These are phyloP conservation scores for Reutealis trisperma DNA, from an alignment of 345 rosid species.

Conservation along the genomic window DNA sequence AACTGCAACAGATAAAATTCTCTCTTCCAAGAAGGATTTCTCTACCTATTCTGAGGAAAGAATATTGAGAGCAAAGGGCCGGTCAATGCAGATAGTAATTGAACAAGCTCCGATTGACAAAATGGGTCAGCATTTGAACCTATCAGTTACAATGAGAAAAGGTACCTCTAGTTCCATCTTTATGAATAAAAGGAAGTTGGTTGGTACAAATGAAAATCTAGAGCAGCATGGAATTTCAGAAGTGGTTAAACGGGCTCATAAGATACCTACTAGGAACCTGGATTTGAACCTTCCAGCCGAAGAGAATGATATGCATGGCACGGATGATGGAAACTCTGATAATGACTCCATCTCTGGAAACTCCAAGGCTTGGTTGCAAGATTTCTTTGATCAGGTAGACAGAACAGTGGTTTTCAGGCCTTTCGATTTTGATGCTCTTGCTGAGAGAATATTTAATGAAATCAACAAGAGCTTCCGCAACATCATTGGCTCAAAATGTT, in stretches of 20 bases:
- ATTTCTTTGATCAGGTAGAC: conserved; percentile 46
- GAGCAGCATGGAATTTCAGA: conserved; percentile 7
- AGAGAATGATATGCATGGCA: conserved; percentile 32
- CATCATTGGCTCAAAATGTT: conserved; percentile 42
- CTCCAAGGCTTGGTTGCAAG: conserved; percentile 56
- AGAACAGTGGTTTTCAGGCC: conserved; percentile 55
- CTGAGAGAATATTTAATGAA: conserved; percentile 34
- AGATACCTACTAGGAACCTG: conserved; percentile 41
- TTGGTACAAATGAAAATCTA: conserved; percentile 28
- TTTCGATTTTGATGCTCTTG: conserved; percentile 56
- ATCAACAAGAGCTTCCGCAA: conserved; percentile 38
- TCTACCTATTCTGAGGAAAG: conserved; percentile 48
- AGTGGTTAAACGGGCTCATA: conserved; percentile 32
- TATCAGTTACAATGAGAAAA: conserved; percentile 12
- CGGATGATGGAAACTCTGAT: conserved; percentile 14
- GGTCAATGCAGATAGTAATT: conserved; percentile 51
- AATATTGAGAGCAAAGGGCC: conserved; percentile 44
- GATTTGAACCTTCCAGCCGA: conserved; percentile 73
- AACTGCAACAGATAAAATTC: conserved; percentile 24
- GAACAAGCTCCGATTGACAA: conserved; percentile 8
- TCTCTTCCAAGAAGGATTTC: conserved; percentile 20
- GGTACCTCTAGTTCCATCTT: conserved; percentile 16
- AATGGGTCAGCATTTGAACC: conserved; percentile 9
- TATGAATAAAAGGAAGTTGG: conserved; percentile 36
- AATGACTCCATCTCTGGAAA: conserved; percentile 42